A percentile compares a stretch with the other conserved stretches of the same genome.
Evolutionary conservation across 176 grass and related monocot species (phyloP).

Genomic region (Pharus latifolius): DNA sequence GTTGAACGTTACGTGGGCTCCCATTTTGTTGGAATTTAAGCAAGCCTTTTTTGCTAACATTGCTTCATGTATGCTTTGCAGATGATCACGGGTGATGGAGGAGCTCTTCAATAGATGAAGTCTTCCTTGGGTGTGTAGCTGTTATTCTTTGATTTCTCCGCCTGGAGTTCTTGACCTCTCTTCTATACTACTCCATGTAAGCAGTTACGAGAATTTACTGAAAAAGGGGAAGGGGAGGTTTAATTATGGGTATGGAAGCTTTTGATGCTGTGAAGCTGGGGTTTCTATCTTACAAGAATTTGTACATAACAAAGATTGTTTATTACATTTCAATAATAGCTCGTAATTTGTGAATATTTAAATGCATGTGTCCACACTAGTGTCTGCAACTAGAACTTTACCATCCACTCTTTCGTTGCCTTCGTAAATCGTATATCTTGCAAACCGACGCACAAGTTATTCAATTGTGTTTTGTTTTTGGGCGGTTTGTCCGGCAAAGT

Average conservation of each 20-base stretch:
- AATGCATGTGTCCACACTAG: background rate
- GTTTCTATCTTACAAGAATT: slow-evolving; percentile 37
- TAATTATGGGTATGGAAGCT: slow-evolving; percentile 24
- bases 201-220: slow-evolving; percentile 29
- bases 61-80: slow-evolving; percentile 30
- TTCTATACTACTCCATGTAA: slow-evolving; percentile 40
- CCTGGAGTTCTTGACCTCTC: slow-evolving; percentile 40
- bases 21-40: background rate
- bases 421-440: background rate
- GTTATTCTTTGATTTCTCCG: slow-evolving; percentile 67
- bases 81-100: slow-evolving; percentile 33
- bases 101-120: slow-evolving; percentile 26
- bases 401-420: background rate
- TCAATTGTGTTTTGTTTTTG: background rate
- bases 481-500: background rate
- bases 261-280: slow-evolving; percentile 30
- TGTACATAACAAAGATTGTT: slow-evolving; percentile 60
- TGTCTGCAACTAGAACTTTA: background rate
- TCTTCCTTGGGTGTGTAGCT: slow-evolving; percentile 40
- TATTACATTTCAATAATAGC: slow-evolving; percentile 44
- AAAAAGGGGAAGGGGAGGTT: slow-evolving; percentile 40
- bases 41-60: no score
- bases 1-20: no score
- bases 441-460: background rate
- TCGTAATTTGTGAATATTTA: slow-evolving; percentile 49